Evolutionary conservation across 495 filamentous ascomycete species (phyloP).

Genomic region (Hypomontagnella monticulosa): DNA sequence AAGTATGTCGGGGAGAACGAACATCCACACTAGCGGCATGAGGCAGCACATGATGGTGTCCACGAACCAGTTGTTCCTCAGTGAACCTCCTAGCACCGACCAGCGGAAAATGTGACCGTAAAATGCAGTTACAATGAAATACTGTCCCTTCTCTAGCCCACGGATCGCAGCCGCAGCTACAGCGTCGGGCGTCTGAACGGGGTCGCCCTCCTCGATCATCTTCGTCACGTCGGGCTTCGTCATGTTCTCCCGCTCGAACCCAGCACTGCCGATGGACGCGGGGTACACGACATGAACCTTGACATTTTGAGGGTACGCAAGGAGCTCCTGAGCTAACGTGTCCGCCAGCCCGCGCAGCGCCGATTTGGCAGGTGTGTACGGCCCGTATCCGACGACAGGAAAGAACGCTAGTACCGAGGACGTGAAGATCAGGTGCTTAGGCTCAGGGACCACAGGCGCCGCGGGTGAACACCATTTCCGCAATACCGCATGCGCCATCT

Average conservation of each 20-base stretch:
- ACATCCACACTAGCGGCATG: slow-evolving; percentile 66
- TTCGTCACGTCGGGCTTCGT: slow-evolving; percentile 84
- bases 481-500: slow-evolving; percentile 79
- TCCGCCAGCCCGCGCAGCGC: slow-evolving; percentile 87
- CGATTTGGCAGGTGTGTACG: slow-evolving; percentile 86
- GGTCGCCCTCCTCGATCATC: slow-evolving; percentile 83
- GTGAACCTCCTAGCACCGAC: slow-evolving; percentile 63
- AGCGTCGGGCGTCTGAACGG: slow-evolving; percentile 77
- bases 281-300: slow-evolving; percentile 87
- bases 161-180: slow-evolving; percentile 75
- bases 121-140: slow-evolving; percentile 76
- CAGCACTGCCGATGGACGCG: slow-evolving; percentile 79
- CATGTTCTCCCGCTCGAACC: slow-evolving; percentile 78
- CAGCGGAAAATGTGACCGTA: slow-evolving; percentile 75
- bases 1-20: slow-evolving; percentile 68
- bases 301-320: slow-evolving; percentile 79
- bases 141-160: slow-evolving; percentile 82
- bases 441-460: slow-evolving; percentile 49
- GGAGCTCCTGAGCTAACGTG: slow-evolving; percentile 81
- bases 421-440: slow-evolving; percentile 88
- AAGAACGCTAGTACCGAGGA: slow-evolving; percentile 79
- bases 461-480: slow-evolving; percentile 67
- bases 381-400: slow-evolving; percentile 81
- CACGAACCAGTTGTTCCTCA: slow-evolving; percentile 65
- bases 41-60: slow-evolving; percentile 71